These are phyloP conservation scores for Salix udensis DNA, from an alignment of 345 rosid species.

Conservation along the genomic window DNA sequence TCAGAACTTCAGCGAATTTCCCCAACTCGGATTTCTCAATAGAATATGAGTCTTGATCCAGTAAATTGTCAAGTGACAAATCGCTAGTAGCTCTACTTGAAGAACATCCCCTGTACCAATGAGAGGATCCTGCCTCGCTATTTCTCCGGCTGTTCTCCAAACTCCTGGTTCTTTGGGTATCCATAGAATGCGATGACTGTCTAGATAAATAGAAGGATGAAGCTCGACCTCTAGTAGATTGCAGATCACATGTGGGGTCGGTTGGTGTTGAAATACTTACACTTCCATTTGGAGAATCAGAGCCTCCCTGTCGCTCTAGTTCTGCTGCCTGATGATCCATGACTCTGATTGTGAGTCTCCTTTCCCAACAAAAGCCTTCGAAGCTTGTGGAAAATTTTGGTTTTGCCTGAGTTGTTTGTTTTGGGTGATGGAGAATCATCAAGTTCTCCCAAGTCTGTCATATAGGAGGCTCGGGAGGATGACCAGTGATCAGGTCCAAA, in stretches of 20 bases:
- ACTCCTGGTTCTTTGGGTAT: slow-evolving; percentile 42
- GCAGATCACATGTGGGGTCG: slow-evolving; percentile 19
- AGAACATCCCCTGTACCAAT: slow-evolving; percentile 12
- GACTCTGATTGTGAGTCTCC: slow-evolving; percentile 36
- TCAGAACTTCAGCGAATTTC: slow-evolving; percentile 62
- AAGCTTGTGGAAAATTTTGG: slow-evolving; percentile 56
- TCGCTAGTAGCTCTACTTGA: slow-evolving; percentile 15
- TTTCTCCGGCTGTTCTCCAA: slow-evolving; percentile 20
- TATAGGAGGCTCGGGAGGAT: slow-evolving; percentile 45
- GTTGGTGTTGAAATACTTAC: slow-evolving; percentile 24
- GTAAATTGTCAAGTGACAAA: slow-evolving; percentile 7
- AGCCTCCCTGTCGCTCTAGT: slow-evolving; percentile 32
- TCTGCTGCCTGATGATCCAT: slow-evolving; percentile 28
- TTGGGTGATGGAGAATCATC: slow-evolving; percentile 50
- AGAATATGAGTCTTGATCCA: slow-evolving; percentile 6
- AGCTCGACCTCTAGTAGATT: slow-evolving; percentile 21
- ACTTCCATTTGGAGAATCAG: slow-evolving; percentile 30
- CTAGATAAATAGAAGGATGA: slow-evolving; percentile 26
- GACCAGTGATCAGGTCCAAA: slow-evolving; percentile 66
- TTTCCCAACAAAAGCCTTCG: slow-evolving; percentile 62
- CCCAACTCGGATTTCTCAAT: slow-evolving; percentile 43
- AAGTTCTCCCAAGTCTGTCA: slow-evolving; percentile 45
- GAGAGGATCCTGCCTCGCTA: slow-evolving; percentile 28
- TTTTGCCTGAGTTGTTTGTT: slow-evolving; percentile 37
- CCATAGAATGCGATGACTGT: slow-evolving; percentile 35